Percentiles rank a stretch among this genome's conserved stretches.
Evolutionary conservation across 2,329 filamentous ascomycete species (phyloP).

Genomic region (Diplodia mutila): DNA sequence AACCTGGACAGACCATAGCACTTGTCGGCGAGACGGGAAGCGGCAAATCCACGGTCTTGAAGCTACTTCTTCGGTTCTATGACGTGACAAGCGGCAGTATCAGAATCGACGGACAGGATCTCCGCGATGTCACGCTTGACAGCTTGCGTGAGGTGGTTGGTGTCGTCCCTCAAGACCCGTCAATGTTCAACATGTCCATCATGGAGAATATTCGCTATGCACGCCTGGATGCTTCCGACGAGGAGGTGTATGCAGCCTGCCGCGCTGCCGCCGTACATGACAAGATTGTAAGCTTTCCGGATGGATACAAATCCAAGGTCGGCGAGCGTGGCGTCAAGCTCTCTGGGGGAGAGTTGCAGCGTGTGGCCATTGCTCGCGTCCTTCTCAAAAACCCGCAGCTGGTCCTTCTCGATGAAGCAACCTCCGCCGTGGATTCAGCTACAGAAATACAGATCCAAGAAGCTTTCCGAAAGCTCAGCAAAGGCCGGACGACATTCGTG

Average conservation of each 20-base stretch:
- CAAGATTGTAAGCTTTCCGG: slow-evolving; percentile 62
- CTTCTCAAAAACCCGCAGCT: slow-evolving; percentile 80
- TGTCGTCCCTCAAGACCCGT: slow-evolving; percentile 67
- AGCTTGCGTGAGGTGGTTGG: slow-evolving; percentile 64
- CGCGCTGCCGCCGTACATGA: slow-evolving; percentile 66
- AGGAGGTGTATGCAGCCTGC: slow-evolving; percentile 64
- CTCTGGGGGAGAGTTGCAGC: slow-evolving; percentile 68
- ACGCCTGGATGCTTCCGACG: slow-evolving; percentile 62
- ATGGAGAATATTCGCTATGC: slow-evolving; percentile 69
- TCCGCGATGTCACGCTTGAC: slow-evolving; percentile 61
- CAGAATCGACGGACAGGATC: slow-evolving; percentile 62
- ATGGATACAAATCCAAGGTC: slow-evolving; percentile 45
- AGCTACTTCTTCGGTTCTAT: slow-evolving; percentile 65
- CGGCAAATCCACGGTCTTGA: slow-evolving; percentile 66
- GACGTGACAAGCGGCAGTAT: slow-evolving; percentile 60
- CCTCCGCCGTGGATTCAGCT: slow-evolving; percentile 79
- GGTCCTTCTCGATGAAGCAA: slow-evolving; percentile 84
- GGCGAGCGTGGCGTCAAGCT: slow-evolving; percentile 51
- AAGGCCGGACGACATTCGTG: slow-evolving; percentile 67
- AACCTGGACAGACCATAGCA: slow-evolving; percentile 60
- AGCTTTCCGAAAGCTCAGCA: slow-evolving; percentile 61
- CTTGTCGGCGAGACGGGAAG: slow-evolving; percentile 66
- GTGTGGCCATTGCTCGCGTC: slow-evolving; percentile 71
- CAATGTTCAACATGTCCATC: slow-evolving; percentile 67
- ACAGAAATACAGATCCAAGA: slow-evolving; percentile 70